Base-by-base conservation (phyloP, 306 rosid species). In the Corylus avellana region DNA sequence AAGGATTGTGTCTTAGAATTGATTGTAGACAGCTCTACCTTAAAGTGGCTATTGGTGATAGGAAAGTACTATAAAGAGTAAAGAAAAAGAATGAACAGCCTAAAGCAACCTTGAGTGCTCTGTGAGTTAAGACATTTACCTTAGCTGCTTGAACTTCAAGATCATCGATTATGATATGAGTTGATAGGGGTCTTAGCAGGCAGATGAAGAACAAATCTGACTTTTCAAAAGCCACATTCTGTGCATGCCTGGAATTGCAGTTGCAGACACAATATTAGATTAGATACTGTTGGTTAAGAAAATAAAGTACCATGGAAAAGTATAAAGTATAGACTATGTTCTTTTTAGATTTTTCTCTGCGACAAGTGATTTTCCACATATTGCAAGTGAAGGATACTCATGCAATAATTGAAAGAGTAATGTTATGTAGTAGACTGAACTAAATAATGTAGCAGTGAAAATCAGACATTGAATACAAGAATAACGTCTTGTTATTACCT, bases 141-240 rank as follows among this genome's bases (percentile, higher is more conserved):
- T 92, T 92, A 50, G 98, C 98, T 70, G 93, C 98, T 84, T 83
- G 84, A 78, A 95, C 84, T 89, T 95, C 98, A 72, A 78, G 89
- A 83, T 93, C 95, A 73, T 95, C 98, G 10, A 90, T 86, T 25
- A 68, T 61, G 78, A 95, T 90, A 71, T 84, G 77, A 47, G 91
- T 79, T 48, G 98, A 92, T 25, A 91, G 77, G 22, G 98, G 96
- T 85, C 79, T 89, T 25, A 95, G 84, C 97, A 95, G 90, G 92
- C 98, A 92, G 79, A 92, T 91, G 84, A 95, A 95, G 91, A 92
- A 90, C 84, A 95, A 83, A 88, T 95, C 98, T 47, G 98, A 95
- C 88, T 95, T 92, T 80, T 90, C 92, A 3, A 92, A 95, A 5
- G 98, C 96, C 76, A 91, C 89, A 54, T 92, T 90, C 80, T 95